phyloP scores from a whole-genome alignment of 1,139 yeast species.

The Yamadazyma membranifaciens region DNA sequence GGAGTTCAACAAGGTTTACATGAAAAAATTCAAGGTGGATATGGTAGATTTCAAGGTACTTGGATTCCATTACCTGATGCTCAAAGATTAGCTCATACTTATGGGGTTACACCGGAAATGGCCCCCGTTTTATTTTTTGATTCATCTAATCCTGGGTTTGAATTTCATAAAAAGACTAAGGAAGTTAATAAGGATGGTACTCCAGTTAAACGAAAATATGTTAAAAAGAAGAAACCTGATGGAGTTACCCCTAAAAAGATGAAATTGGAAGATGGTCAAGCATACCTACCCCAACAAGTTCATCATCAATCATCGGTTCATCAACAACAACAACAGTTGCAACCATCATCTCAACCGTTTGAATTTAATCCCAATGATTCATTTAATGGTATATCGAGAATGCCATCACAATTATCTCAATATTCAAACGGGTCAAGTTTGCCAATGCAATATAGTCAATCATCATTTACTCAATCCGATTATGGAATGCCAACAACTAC shows the following conservation, averaged over 20 bases:
- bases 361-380: constrained; percentile 14
- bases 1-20: constrained; percentile 86
- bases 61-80: constrained; percentile 85
- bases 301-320: not conserved
- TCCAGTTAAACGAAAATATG: constrained; percentile 45
- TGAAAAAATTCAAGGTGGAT: constrained; percentile 96
- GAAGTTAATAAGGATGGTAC: constrained; percentile 42
- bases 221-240: constrained; percentile 37
- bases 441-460: constrained; percentile 13
- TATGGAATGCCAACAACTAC: constrained; percentile 15
- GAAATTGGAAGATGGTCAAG: constrained; percentile 20
- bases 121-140: constrained; percentile 55
- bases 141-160: constrained; percentile 46
- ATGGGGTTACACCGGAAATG: constrained; percentile 52
- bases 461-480: constrained; percentile 26
- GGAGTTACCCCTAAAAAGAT: constrained; percentile 39
- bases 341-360: not conserved
- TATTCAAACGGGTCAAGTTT: constrained; percentile 8
- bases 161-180: constrained; percentile 47
- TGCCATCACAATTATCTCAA: constrained; percentile 16
- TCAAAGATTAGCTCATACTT: constrained; percentile 49
- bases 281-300: not conserved
- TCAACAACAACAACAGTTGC: not conserved
- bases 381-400: constrained; percentile 15
- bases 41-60: constrained; percentile 96